Conservation (phyloP, 108 stramenopile genomes). For the Fragilariopsis cylindrus region DNA sequence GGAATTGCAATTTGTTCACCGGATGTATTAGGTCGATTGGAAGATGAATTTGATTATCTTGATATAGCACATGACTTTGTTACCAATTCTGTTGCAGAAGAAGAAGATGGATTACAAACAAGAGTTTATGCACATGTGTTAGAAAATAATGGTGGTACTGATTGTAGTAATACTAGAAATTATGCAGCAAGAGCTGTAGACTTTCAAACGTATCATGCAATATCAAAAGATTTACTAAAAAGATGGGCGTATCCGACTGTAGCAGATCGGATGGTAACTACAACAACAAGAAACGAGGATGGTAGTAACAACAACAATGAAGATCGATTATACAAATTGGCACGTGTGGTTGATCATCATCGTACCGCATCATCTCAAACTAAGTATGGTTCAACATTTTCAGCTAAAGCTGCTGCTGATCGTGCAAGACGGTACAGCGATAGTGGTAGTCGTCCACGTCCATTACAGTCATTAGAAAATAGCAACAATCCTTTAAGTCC, state of each 20-base stretch:
- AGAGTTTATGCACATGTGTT: constrained; percentile 88
- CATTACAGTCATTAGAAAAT: neutral
- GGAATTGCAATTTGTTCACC: constrained; percentile 96
- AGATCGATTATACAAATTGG: constrained; percentile 16
- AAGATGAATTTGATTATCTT: constrained; percentile 97
- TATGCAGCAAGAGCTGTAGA: constrained; percentile 91
- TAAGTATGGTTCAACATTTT: constrained; percentile 55
- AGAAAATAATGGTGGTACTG: constrained; percentile 12
- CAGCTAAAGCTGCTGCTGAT: constrained; percentile 11
- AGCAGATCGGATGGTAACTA: constrained; percentile 53
- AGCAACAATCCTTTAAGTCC: neutral
- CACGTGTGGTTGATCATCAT: constrained; percentile 6
- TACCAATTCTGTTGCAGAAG: constrained; percentile 89
- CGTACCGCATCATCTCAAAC: constrained; percentile 33
- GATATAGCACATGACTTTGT: constrained; percentile 89
- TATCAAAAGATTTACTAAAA: constrained; percentile 82
- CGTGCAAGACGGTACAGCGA: constrained; percentile 49
- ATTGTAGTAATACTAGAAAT: constrained; percentile 12
- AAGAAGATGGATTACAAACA: constrained; percentile 92
- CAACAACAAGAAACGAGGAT: neutral
- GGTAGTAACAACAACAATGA: neutral
- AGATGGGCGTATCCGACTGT: constrained; percentile 97
- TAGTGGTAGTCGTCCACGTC: constrained; percentile 1
- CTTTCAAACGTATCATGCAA: constrained; percentile 82
- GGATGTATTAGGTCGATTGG: constrained; percentile 93